A percentile compares a stretch with the other conserved stretches of the same genome.
Conservation (phyloP, 1,139 yeast species). For the Pichia sp. region DNA sequence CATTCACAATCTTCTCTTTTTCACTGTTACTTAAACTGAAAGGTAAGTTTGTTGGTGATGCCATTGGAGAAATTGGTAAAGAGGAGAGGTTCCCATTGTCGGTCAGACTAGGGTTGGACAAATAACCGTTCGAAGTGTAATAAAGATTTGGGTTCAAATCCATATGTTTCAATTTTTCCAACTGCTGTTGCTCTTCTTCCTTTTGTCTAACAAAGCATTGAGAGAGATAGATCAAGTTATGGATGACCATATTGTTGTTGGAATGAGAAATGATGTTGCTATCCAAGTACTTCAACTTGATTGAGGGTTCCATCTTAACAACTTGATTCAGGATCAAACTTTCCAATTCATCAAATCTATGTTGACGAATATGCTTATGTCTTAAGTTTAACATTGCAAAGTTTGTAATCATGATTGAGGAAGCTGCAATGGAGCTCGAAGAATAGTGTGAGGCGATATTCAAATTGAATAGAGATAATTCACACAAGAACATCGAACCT, state of each 20-base stretch:
- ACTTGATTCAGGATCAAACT: conserved; percentile 24
- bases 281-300: conserved; percentile 26
- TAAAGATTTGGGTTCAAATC: conserved; percentile 13
- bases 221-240: conserved; percentile 24
- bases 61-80: conserved; percentile 28
- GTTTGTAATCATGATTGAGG: conserved; percentile 35
- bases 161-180: conserved; percentile 13
- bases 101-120: conserved; percentile 11
- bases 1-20: conserved; percentile 6
- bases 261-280: conserved; percentile 13
- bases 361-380: conserved; percentile 20
- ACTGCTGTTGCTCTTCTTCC: conserved; percentile 19
- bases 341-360: conserved; percentile 29
- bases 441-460: conserved; percentile 53
- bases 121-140: conserved; percentile 11
- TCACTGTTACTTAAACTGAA: conserved; percentile 1
- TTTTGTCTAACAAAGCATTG: conserved; percentile 22
- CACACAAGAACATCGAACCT: conserved; percentile 59
- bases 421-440: conserved; percentile 53
- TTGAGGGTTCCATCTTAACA: conserved; percentile 24
- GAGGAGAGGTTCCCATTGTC: conserved; percentile 13
- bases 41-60: conserved; percentile 25
- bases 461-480: conserved; percentile 59
- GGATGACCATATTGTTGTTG: conserved; percentile 20
- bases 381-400: conserved; percentile 24